Conservation (phyloP, 1,284 basidiomycete species). For the Ceratobasidium theobromae region DNA sequence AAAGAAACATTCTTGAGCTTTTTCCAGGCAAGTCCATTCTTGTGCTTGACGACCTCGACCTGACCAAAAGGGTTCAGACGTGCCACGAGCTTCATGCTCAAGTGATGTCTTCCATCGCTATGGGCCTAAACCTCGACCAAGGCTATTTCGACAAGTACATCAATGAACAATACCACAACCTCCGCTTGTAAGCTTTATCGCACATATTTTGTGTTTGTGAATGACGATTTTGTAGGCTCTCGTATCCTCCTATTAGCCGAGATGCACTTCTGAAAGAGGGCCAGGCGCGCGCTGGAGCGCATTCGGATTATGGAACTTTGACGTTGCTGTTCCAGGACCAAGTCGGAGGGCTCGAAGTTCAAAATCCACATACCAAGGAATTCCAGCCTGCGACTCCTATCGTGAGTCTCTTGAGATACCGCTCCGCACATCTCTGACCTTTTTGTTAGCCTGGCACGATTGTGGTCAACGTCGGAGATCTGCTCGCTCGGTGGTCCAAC, state of each 20-base stretch:
- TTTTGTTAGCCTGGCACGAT: conserved; percentile 66
- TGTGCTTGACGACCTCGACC: neutral
- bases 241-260: conserved; percentile 70
- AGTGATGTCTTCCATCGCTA: conserved; percentile 78
- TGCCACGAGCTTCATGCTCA: conserved; percentile 73
- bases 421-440: neutral
- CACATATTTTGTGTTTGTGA: conserved; percentile 35
- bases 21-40: conserved; percentile 54
- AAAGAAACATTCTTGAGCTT: conserved; percentile 71
- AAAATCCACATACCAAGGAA: conserved; percentile 69
- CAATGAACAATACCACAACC: conserved; percentile 72
- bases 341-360: conserved; percentile 82
- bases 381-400: conserved; percentile 76
- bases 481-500: conserved; percentile 80
- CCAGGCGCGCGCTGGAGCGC: conserved; percentile 76
- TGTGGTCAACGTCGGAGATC: conserved; percentile 81
- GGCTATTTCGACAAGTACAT: conserved; percentile 72
- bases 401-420: conserved; percentile 48
- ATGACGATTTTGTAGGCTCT: conserved; percentile 48
- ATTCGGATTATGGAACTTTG: conserved; percentile 82
- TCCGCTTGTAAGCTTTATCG: conserved; percentile 45
- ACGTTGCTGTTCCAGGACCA: conserved; percentile 85
- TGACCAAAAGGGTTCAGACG: conserved; percentile 46
- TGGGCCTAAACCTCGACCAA: conserved; percentile 72
- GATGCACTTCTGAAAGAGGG: conserved; percentile 61